Evolutionary conservation across 345 rosid species (phyloP).

Genomic region (Combretum micranthum): DNA sequence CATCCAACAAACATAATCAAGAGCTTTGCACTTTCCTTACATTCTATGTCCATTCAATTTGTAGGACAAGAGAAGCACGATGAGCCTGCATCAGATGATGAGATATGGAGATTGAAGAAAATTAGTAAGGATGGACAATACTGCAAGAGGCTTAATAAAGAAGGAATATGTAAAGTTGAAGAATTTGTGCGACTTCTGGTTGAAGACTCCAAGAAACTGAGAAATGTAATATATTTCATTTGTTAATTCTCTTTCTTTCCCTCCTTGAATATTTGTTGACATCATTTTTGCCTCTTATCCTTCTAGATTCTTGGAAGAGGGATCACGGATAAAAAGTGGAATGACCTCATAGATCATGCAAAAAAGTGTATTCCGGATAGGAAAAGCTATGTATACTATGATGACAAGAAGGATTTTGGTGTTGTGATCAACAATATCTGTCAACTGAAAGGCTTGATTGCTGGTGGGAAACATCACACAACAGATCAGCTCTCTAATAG

Average conservation of each 20-base stretch:
- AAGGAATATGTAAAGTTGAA: neutral
- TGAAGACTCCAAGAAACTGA: neutral
- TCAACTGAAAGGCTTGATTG: slow-evolving; percentile 1
- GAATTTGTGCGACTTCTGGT: neutral
- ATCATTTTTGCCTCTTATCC: neutral
- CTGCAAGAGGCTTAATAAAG: slow-evolving; percentile 1
- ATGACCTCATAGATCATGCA: neutral
- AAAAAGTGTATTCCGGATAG: neutral
- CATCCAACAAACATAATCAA: too few species aligned
- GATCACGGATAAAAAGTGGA: neutral
- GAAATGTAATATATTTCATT: neutral
- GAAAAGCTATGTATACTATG: slow-evolving; percentile 2
- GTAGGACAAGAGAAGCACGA: neutral
- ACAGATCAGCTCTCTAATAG: neutral
- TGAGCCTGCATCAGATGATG: neutral
- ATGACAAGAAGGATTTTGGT: slow-evolving; percentile 1
- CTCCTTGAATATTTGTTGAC: too few species aligned
- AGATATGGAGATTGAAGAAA: slow-evolving; percentile 4
- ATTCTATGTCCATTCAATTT: too few species aligned
- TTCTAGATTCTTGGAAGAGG: slow-evolving; percentile 6
- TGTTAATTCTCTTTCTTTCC: too few species aligned
- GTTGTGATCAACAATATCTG: neutral
- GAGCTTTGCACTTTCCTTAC: too few species aligned
- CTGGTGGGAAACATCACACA: neutral
- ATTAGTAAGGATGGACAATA: neutral